A percentile compares a stretch with the other conserved stretches of the same genome.
Conservation (phyloP, 1,284 basidiomycete species). For the Volvariella volvacea region DNA sequence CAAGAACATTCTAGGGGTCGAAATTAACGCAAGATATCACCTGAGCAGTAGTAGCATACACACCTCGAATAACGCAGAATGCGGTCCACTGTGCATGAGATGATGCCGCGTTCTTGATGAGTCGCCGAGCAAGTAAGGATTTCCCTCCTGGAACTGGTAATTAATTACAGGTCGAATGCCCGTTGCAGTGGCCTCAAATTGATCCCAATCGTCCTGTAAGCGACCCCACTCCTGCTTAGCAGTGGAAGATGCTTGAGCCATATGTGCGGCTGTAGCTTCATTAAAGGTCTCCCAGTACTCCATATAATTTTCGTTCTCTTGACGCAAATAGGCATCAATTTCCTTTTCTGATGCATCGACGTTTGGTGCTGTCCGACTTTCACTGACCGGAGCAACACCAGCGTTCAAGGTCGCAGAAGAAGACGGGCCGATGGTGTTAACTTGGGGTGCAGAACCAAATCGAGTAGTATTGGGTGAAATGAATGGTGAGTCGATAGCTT, state of each 20-base stretch:
- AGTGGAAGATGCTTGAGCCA: constrained; percentile 9
- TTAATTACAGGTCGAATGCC: constrained; percentile 51
- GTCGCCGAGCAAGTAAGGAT: constrained; percentile 70
- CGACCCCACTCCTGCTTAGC: constrained; percentile 28
- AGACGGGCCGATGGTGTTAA: not conserved
- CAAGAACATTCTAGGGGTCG: constrained; percentile 68
- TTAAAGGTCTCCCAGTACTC: constrained; percentile 42
- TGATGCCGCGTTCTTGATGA: constrained; percentile 51
- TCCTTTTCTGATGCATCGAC: constrained; percentile 13
- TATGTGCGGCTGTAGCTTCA: constrained; percentile 11
- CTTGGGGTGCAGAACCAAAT: constrained; percentile 1
- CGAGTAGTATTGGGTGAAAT: constrained; percentile 1
- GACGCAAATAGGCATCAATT: constrained; percentile 63
- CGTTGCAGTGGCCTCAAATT: constrained; percentile 61
- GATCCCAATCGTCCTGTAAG: constrained; percentile 82
- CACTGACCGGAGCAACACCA: not conserved
- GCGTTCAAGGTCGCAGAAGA: not conserved
- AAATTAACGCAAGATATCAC: constrained; percentile 7
- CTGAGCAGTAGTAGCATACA: constrained; percentile 16
- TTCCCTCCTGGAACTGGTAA: constrained; percentile 79
- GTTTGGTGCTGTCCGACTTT: constrained; percentile 8
- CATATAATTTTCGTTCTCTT: constrained; percentile 64
- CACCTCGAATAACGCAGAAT: constrained; percentile 54
- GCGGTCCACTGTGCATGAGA: constrained; percentile 37
- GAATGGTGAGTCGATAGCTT: constrained; percentile 24